Evolutionary conservation across 106 monocot genomes (phyloP).

Genomic region (Dendrobium nobile): DNA sequence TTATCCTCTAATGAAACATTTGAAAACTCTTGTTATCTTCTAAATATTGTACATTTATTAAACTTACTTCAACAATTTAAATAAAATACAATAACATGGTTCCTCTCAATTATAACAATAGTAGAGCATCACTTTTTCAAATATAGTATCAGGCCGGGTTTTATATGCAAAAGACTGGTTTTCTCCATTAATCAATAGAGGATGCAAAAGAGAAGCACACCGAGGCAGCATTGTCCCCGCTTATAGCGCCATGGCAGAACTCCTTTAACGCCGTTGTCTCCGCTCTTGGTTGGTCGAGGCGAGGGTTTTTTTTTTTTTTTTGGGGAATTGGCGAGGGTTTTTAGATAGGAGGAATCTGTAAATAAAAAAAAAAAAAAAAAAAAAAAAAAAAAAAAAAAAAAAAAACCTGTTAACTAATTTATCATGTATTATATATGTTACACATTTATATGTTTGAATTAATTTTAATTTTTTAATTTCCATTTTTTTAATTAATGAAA

Average conservation of each 20-base stretch:
- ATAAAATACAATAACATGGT: too few relatives aligned
- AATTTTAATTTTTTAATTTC: too few relatives aligned
- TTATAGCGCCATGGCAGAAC: slow-evolving; percentile 36
- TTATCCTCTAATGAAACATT: too few relatives aligned
- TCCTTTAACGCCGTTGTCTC: slow-evolving; percentile 55
- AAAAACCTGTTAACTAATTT: background rate
- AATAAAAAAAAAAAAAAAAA: background rate
- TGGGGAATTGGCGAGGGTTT: too few relatives aligned
- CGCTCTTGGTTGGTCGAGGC: slow-evolving; percentile 17
- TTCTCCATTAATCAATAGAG: background rate
- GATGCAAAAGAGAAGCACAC: slow-evolving; percentile 14
- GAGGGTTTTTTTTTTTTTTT: too few relatives aligned
- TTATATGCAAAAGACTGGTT: background rate
- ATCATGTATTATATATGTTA: too few relatives aligned
- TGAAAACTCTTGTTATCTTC: too few relatives aligned
- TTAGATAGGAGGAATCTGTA: background rate
- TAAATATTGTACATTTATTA: too few relatives aligned
- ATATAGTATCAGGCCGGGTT: background rate
- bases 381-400: background rate
- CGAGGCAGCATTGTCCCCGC: slow-evolving; percentile 32
- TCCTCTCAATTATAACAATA: too few relatives aligned
- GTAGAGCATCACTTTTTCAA: background rate
- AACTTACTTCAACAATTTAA: too few relatives aligned
- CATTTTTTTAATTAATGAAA: too few relatives aligned
- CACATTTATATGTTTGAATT: too few relatives aligned